Evolutionary conservation across 768 basidiomycete species (phyloP).

Genomic region (Filobasidium floriforme): DNA sequence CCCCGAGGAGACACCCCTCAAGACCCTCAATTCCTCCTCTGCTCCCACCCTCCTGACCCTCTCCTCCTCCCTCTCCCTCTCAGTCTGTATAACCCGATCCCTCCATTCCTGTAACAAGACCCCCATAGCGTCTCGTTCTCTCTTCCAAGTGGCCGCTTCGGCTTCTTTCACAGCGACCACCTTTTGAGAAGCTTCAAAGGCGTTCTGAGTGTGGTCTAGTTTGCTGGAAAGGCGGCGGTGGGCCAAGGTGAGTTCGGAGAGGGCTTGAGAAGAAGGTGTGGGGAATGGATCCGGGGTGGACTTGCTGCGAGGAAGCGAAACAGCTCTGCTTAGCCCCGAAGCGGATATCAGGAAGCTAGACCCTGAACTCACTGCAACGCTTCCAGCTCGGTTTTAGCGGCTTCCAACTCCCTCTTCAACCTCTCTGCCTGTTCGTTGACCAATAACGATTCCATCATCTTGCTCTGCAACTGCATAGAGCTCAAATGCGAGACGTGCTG

Average conservation of each 20-base stretch:
- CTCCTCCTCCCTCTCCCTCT: conserved; percentile 40
- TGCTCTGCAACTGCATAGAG: conserved; percentile 42
- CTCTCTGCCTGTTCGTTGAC: conserved; percentile 18
- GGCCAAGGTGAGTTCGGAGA: conserved; percentile 42
- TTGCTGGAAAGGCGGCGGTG: conserved; percentile 42
- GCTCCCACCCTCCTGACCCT: conserved; percentile 32
- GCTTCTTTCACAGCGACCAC: not conserved
- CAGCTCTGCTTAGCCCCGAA: not conserved
- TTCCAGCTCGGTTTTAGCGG: conserved; percentile 28
- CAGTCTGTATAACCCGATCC: conserved; percentile 31
- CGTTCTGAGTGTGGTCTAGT: conserved; percentile 23
- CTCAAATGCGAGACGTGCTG: conserved; percentile 40
- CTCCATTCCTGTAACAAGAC: conserved; percentile 31
- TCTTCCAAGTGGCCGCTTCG: conserved; percentile 1
- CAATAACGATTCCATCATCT: conserved; percentile 35
- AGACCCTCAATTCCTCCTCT: conserved; percentile 39
- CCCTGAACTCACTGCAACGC: not conserved
- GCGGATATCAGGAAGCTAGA: too few relatives aligned
- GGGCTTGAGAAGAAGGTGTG: conserved; percentile 26
- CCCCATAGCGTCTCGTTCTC: conserved; percentile 33
- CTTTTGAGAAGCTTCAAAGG: conserved; percentile 10
- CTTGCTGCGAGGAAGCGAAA: not conserved
- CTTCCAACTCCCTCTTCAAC: conserved; percentile 28
- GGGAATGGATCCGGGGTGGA: conserved; percentile 26
- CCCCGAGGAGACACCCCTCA: conserved; percentile 8